A percentile compares a stretch with the other conserved stretches of the same genome.
phyloP scores from a whole-genome alignment of 108 stramenopile genomes.

The Nannochloropsis granulata region DNA sequence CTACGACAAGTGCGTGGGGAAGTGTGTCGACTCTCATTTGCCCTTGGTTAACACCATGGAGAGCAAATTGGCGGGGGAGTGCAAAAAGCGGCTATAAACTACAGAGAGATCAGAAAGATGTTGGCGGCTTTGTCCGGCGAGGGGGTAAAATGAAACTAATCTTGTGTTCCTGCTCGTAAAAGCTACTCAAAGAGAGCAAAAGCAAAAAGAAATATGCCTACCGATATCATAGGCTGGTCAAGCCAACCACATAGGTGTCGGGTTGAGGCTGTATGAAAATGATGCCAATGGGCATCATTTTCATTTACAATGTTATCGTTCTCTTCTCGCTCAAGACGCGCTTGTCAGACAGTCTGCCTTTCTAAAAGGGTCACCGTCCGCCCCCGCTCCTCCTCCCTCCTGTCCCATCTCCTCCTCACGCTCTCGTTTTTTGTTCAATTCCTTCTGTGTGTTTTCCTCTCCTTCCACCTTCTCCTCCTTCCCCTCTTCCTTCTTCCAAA shows the following conservation, averaged over 20 bases:
- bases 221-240: no score
- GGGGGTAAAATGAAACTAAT: no score
- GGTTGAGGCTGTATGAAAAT: no score
- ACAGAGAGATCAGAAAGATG: background rate
- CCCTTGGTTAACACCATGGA: background rate
- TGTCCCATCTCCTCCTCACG: background rate
- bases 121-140: no score
- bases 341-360: no score
- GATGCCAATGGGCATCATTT: no score
- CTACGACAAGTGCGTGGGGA: background rate
- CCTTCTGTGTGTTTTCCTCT: background rate
- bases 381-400: background rate
- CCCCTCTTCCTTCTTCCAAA: background rate
- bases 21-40: background rate
- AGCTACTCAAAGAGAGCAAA: background rate
- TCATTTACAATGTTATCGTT: no score
- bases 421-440: background rate
- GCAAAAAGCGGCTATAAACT: background rate
- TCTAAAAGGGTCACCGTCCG: background rate
- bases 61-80: background rate
- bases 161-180: no score
- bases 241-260: no score
- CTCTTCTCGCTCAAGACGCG: no score
- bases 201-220: background rate
- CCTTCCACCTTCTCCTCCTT: background rate